These are phyloP conservation scores for Cyberlindnera euphorbiae DNA, from an alignment of 805 yeast species.

Conservation along the genomic window DNA sequence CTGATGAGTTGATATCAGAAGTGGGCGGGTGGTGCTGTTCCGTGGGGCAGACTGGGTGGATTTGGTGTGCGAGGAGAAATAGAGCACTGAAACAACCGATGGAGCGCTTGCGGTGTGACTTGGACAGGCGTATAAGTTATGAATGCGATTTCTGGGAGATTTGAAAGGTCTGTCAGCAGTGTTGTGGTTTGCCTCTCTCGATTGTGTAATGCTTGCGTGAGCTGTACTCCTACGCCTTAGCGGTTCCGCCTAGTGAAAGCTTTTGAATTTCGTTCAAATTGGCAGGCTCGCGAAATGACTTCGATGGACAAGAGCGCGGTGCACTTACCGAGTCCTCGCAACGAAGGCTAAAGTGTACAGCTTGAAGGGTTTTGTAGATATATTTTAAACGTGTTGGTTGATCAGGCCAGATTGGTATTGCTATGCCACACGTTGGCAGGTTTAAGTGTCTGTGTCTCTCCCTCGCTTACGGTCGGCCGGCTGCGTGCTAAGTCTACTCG, in stretches of 20 bases:
- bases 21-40: conserved; percentile 11
- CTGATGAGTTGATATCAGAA: too few relatives aligned
- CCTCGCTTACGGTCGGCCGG: too few relatives aligned
- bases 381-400: too few relatives aligned
- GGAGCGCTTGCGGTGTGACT: not conserved
- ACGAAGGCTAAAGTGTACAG: not conserved
- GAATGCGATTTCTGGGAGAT: too few relatives aligned
- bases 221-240: not conserved
- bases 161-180: too few relatives aligned
- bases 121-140: not conserved
- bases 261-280: conserved; percentile 9
- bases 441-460: too few relatives aligned
- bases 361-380: too few relatives aligned
- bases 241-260: not conserved
- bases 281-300: conserved; percentile 11
- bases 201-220: not conserved
- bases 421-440: too few relatives aligned
- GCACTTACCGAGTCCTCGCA: conserved; percentile 2
- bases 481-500: too few relatives aligned
- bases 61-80: not conserved
- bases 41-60: conserved; percentile 7
- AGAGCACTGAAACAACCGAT: not conserved
- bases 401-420: too few relatives aligned
- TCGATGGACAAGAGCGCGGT: conserved; percentile 1
- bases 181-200: too few relatives aligned